These are phyloP conservation scores for Dovyalis caffra DNA, from an alignment of 345 rosid species.

Conservation along the genomic window DNA sequence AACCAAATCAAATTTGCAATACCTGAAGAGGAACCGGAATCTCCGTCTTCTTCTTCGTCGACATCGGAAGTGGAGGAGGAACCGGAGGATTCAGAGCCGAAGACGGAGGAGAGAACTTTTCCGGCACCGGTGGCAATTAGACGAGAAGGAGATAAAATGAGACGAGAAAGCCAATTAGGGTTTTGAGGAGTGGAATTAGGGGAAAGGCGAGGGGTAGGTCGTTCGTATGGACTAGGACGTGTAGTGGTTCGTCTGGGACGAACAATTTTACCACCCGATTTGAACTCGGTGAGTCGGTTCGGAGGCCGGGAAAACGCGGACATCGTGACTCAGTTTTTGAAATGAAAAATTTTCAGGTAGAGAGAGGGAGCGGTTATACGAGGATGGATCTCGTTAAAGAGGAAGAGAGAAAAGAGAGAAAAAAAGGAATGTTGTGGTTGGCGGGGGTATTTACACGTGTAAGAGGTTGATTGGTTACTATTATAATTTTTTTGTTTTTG, in stretches of 20 bases:
- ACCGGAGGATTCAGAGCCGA: constrained; percentile 55
- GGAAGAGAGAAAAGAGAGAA: background rate
- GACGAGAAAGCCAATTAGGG: constrained; percentile 90
- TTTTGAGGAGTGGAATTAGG: constrained; percentile 35
- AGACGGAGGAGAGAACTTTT: constrained; percentile 61
- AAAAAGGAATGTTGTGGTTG: background rate
- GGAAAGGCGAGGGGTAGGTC: constrained; percentile 30
- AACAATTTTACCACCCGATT: constrained; percentile 69
- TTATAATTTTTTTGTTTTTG: background rate
- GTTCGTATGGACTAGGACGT: constrained; percentile 66
- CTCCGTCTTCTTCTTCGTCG: background rate
- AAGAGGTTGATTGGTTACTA: background rate
- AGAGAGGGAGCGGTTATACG: background rate
- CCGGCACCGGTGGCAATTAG: constrained; percentile 76
- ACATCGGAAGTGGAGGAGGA: constrained; percentile 45
- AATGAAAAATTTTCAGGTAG: background rate
- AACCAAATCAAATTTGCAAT: background rate
- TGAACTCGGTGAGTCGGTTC: constrained; percentile 19
- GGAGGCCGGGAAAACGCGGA: constrained; percentile 18
- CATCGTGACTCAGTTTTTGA: constrained; percentile 7
- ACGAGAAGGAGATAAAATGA: constrained; percentile 71
- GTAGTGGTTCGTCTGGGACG: constrained; percentile 48
- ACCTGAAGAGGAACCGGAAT: constrained; percentile 47
- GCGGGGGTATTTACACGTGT: background rate
- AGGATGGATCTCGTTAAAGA: background rate